These are phyloP conservation scores for Urtica urens DNA, from an alignment of 306 rosid species.

Conservation along the genomic window DNA sequence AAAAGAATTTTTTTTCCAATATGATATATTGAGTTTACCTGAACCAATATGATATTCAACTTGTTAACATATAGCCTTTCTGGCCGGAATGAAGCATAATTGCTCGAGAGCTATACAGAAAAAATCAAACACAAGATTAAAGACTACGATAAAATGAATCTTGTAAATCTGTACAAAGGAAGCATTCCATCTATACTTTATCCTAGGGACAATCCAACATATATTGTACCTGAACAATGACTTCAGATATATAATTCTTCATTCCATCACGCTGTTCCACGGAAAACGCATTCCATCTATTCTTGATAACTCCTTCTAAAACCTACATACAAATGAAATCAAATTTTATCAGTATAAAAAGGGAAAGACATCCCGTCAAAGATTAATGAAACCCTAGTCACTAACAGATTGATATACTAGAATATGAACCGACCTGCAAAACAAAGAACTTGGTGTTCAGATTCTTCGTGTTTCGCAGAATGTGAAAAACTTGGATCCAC, in stretches of 20 bases:
- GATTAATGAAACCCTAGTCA: not conserved
- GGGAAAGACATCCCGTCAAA: no score
- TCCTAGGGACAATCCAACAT: no score
- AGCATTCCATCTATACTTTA: no score
- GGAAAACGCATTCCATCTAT: conserved; percentile 95
- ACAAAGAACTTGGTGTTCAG: conserved; percentile 94
- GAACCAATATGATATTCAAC: conserved; percentile 89
- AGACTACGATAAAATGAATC: conserved; percentile 2
- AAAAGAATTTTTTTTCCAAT: not conserved
- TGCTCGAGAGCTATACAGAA: conserved; percentile 60
- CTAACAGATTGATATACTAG: not conserved
- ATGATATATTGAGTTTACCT: conserved; percentile 33
- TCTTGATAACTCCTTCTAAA: conserved; percentile 91
- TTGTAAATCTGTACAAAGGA: not conserved
- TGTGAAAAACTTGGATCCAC: conserved; percentile 99
- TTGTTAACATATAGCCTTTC: conserved; percentile 97
- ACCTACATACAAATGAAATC: conserved; percentile 34
- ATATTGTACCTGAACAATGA: conserved; percentile 78
- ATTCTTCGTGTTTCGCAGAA: conserved; percentile 65
- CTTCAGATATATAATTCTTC: conserved; percentile 94
- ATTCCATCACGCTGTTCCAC: conserved; percentile 96
- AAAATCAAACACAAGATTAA: conserved; percentile 13
- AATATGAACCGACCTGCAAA: conserved; percentile 57
- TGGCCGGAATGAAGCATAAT: conserved; percentile 67
- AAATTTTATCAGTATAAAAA: not conserved